Evolutionary conservation across 2,329 filamentous ascomycete genomes (phyloP).

Genomic region (Pseudogymnoascus sp.): DNA sequence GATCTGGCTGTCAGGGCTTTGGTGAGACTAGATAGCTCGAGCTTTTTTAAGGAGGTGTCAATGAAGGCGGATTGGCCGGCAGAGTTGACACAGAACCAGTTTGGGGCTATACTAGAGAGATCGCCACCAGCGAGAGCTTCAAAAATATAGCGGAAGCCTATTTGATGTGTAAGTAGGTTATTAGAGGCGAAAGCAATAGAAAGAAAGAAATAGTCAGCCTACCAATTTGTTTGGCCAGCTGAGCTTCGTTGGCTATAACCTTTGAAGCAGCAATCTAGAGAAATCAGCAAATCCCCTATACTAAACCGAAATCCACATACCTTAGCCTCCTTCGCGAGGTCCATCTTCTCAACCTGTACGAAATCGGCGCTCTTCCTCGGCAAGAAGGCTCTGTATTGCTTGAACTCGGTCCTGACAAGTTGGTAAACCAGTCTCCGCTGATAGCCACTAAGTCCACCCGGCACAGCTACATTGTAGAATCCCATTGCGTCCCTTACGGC

Average conservation of each 20-base stretch:
- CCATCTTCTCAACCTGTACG: slow-evolving; percentile 25
- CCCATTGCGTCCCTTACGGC: slow-evolving; percentile 17
- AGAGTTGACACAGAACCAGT: slow-evolving; percentile 33
- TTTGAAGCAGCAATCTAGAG: background rate
- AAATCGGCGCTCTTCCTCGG: slow-evolving; percentile 20
- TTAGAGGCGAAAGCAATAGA: slow-evolving; percentile 24
- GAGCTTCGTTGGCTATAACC: background rate
- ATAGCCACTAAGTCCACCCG: slow-evolving; percentile 41
- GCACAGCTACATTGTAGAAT: slow-evolving; percentile 38
- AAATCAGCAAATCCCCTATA: background rate
- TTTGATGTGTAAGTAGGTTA: slow-evolving; percentile 24
- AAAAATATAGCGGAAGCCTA: slow-evolving; percentile 26
- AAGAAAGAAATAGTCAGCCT: background rate
- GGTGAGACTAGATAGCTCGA: slow-evolving; percentile 19
- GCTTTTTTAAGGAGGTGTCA: slow-evolving; percentile 13
- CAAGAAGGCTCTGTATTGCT: slow-evolving; percentile 21
- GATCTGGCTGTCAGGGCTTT: slow-evolving; percentile 20
- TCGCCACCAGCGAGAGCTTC: slow-evolving; percentile 26
- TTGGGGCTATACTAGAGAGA: slow-evolving; percentile 23
- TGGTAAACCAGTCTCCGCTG: slow-evolving; percentile 60
- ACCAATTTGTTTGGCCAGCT: background rate
- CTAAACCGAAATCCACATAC: slow-evolving; percentile 12
- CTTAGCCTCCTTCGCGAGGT: slow-evolving; percentile 19
- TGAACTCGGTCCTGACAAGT: slow-evolving; percentile 54
- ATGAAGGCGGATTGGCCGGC: slow-evolving; percentile 16